Evolutionary conservation across 805 yeast genomes (phyloP).

Genomic region (Cyberlindnera mississippiensis): DNA sequence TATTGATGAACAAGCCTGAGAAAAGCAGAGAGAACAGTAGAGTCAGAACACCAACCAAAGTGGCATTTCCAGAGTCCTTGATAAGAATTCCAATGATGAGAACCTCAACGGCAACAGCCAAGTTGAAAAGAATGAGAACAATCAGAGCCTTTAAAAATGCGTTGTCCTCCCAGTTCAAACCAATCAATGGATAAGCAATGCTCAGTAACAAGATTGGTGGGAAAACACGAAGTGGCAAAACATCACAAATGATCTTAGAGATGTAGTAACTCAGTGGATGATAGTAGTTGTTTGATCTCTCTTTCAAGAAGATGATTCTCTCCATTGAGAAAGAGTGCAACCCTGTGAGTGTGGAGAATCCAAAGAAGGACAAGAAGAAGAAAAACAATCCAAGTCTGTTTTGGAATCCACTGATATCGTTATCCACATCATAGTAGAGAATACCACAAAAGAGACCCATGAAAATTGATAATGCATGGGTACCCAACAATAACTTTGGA

Average conservation of each 20-base stretch:
- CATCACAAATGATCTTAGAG: constrained; percentile 85
- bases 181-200: constrained; percentile 86
- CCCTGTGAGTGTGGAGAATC: constrained; percentile 90
- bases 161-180: constrained; percentile 71
- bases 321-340: constrained; percentile 85
- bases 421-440: constrained; percentile 74
- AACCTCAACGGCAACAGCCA: constrained; percentile 81
- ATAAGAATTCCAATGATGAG: constrained; percentile 83
- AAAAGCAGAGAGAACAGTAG: constrained; percentile 81
- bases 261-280: constrained; percentile 80
- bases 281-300: constrained; percentile 92
- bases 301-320: constrained; percentile 84
- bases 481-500: constrained; percentile 83
- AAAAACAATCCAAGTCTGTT: constrained; percentile 92
- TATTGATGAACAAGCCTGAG: constrained; percentile 91
- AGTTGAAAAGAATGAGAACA: constrained; percentile 76
- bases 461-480: constrained; percentile 70
- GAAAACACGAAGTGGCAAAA: constrained; percentile 85
- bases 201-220: constrained; percentile 83
- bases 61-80: constrained; percentile 89
- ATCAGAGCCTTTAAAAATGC: constrained; percentile 68
- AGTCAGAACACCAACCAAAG: constrained; percentile 80
- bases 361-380: constrained; percentile 86
- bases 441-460: constrained; percentile 85
- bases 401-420: constrained; percentile 95